A percentile compares a stretch with the other conserved stretches of the same genome.
Evolutionary conservation across 371 early-diverging fungal species (phyloP).

Genomic region (Mortierella sp.): DNA sequence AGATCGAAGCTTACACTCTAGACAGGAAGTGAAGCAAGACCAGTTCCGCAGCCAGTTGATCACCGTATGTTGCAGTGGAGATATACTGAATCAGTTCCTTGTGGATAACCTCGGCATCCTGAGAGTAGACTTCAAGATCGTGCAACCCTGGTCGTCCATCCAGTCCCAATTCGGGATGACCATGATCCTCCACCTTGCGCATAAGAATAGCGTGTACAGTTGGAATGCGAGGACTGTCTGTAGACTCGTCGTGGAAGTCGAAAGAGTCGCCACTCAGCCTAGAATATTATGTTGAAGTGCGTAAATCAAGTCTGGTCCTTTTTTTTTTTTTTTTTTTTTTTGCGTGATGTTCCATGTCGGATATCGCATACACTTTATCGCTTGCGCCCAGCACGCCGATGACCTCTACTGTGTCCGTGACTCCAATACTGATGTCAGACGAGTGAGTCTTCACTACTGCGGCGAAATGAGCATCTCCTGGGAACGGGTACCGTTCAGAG

Average conservation of each 20-base stretch:
- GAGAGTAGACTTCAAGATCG: conserved; percentile 15
- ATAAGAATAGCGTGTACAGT: conserved; percentile 44
- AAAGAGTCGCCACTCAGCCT: conserved; percentile 34
- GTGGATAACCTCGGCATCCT: conserved; percentile 56
- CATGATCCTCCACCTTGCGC: conserved; percentile 46
- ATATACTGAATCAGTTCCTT: conserved; percentile 64
- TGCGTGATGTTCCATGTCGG: too few relatives aligned
- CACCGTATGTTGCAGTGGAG: conserved; percentile 61
- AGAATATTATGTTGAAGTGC: neutral
- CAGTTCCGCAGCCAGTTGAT: conserved; percentile 68
- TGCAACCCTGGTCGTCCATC: conserved; percentile 16
- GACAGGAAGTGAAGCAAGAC: conserved; percentile 69
- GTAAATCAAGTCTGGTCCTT: too few relatives aligned
- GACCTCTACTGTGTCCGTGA: conserved; percentile 69
- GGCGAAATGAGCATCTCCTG: conserved; percentile 58
- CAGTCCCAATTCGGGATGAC: conserved; percentile 41
- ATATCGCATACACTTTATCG: conserved; percentile 37
- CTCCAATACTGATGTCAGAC: conserved; percentile 57
- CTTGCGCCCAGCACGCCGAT: conserved; percentile 62
- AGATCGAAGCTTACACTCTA: conserved; percentile 59
- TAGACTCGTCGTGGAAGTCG: conserved; percentile 30
- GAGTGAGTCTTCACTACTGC: conserved; percentile 62
- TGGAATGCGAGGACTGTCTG: conserved; percentile 22
- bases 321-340: too few relatives aligned
- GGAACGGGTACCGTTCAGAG: conserved; percentile 65